Evolutionary conservation across 2,329 filamentous ascomycete species (phyloP), one percentile per base, ranked within the genome.

Genomic region (Fusarium protoensiforme): DNA sequence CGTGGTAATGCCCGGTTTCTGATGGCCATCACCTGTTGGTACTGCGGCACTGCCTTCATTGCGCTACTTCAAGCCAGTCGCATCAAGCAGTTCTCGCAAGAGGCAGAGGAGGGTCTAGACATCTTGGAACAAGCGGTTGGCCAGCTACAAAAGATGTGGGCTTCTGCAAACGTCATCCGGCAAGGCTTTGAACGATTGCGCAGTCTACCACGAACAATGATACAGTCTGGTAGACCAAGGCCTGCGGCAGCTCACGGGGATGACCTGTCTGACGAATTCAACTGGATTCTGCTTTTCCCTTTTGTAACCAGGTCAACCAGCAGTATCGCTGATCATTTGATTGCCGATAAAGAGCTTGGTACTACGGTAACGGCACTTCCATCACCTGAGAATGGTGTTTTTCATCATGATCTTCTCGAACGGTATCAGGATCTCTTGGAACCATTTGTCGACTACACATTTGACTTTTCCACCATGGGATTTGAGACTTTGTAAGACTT

Each of bases 1-100:
- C 79, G 84, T 0, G 84, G 84, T 0, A 79, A 82, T 33, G 79
- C 80, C 0, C 74, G 83, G 1, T 85, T 84, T 48, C 78, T 85
- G 1, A 84, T 83, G 79, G 82, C 82, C 1, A 85, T 85, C 10
- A 82, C 82, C 0, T 83, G 83, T 39, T 85, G 84, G 84, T 84
- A 85, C 54, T 77, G 78, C n/a, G 81, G 81, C 0, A 83, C 82
- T 1, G 83, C 84, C 0, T 82, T 85, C 27, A 80, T 85, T 16
- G 81, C 84, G 0, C 72, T 85, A 0, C 67, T 85, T 0, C 83
- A 85, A 51, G 83, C 83, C 2, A 74, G 62, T 13, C 61, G 74
- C 1, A 76, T 76, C 18, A 54, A 64, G 1, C 74, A 76, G 6
- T 68, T 76, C 13, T 61, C 68, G 0, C 61, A 75, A 38, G 74